Evolutionary conservation across 73 alveolate genomes (phyloP), one percentile per base, ranked within the genome.

Genomic region (Paramecium sonneborni): DNA sequence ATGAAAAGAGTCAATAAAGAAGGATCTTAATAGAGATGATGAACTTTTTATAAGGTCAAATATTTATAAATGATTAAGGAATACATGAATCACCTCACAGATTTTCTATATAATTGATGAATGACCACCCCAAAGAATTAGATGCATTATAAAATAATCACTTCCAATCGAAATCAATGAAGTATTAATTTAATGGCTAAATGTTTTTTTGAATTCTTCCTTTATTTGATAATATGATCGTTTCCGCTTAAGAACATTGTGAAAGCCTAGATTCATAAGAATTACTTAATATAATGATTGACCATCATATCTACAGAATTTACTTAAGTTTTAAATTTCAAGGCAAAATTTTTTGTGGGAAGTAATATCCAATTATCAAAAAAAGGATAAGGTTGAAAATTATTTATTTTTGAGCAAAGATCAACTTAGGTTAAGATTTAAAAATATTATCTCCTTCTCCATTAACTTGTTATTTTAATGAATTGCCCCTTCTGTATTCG

Each of bases 111-210:
- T 32, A 85, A 98, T 30, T 95, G 95, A 41, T 96, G 98, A 76
- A 96, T 98, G 95, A 98, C 96, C 7, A 97, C 96, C 72, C 99
- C 99, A 39, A 99, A 96, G 87, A 95, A 96, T 85, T 96, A 98
- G 85, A 85, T 93, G 32, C 99, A 98, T 91, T 98, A 98, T 74
- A n/a, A 93, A 92, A 28, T 76, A 95, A 28, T 92, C 98, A 1
- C 76, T 93, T 8, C 92, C 93, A 70, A 46, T 88, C 74, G 86
- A 90, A 20, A 79, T 96, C 58, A 94, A 56, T 57, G 52, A 72
- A 94, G 93, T 38, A 92, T 92, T 94, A 85, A 84, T 38, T 85
- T 92, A 44, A 92, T 98, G 38, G 98, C 99, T 18, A 98, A 97
- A 95, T 94, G 98, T 39, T 98, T 99, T 84, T 95, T 98, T 82